Percentiles rank a stretch among this genome's conserved stretches.
Conservation (phyloP, 495 filamentous ascomycete genomes). For the Neurospora sp. region DNA sequence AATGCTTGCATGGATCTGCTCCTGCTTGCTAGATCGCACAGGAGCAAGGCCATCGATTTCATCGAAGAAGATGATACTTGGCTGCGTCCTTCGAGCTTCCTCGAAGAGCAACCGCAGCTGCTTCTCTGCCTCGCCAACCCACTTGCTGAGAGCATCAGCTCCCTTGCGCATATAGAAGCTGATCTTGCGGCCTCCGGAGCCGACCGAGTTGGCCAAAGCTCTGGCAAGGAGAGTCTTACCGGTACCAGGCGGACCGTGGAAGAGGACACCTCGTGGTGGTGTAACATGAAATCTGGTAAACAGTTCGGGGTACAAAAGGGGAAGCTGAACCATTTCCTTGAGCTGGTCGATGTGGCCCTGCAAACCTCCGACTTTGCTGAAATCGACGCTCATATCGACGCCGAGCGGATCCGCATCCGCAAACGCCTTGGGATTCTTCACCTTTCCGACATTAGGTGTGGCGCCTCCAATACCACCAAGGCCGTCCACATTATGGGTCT, state of each 20-base stretch:
- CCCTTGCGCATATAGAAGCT: slow-evolving; percentile 99
- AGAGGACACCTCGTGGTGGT: slow-evolving; percentile 87
- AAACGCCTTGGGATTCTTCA: slow-evolving; percentile 65
- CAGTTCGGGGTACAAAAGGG: slow-evolving; percentile 90
- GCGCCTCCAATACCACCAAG: slow-evolving; percentile 48
- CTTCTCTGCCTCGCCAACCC: slow-evolving; percentile 96
- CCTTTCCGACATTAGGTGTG: slow-evolving; percentile 77
- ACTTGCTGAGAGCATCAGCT: slow-evolving; percentile 93
- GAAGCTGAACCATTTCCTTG: slow-evolving; percentile 95
- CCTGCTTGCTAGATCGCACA: slow-evolving; percentile 91
- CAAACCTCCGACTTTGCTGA: slow-evolving; percentile 83
- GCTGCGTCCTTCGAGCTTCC: slow-evolving; percentile 87
- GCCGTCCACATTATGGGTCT: slow-evolving; percentile 39
- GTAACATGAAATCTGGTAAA: slow-evolving; percentile 85
- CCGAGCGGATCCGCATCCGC: slow-evolving; percentile 92
- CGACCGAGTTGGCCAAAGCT: slow-evolving; percentile 74
- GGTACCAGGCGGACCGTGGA: slow-evolving; percentile 93
- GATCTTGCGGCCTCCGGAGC: slow-evolving; percentile 72
- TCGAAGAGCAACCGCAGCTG: slow-evolving; percentile 90
- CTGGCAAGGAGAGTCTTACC: slow-evolving; percentile 94
- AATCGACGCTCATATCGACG: slow-evolving; percentile 82
- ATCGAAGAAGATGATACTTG: slow-evolving; percentile 99
- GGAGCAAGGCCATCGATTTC: slow-evolving; percentile 96
- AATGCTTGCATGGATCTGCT: slow-evolving; percentile 97
- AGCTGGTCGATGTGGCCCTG: slow-evolving; percentile 88